Percentiles rank a stretch among this genome's conserved stretches.
Evolutionary conservation across 2,329 filamentous ascomycete species (phyloP).

Genomic region (Fusarium brachygibbosum): DNA sequence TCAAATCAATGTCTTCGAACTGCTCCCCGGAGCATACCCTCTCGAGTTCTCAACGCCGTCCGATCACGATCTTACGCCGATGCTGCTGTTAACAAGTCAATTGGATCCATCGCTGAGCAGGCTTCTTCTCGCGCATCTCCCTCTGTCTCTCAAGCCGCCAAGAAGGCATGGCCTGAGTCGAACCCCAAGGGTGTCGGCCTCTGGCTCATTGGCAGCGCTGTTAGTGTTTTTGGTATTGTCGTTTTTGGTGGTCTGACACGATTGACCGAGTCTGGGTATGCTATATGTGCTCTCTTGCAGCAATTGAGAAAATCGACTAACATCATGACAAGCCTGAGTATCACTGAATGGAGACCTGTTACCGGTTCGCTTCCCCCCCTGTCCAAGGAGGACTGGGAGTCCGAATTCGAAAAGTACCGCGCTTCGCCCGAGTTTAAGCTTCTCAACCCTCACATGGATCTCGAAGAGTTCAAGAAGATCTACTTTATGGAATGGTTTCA

Average conservation of each 20-base stretch:
- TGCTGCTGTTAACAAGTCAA: conserved; percentile 50
- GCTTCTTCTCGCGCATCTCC: conserved; percentile 44
- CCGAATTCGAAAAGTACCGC: conserved; percentile 93
- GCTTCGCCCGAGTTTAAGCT: conserved; percentile 92
- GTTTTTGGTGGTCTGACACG: conserved; percentile 94
- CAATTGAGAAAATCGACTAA: conserved; percentile 10
- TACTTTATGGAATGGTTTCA: conserved; percentile 99
- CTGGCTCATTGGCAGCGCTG: conserved; percentile 92
- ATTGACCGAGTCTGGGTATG: conserved; percentile 94
- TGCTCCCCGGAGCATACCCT: conserved; percentile 52
- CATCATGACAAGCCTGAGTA: conserved; percentile 80
- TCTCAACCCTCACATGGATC: conserved; percentile 91
- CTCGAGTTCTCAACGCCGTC: conserved; percentile 57
- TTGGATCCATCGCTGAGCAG: conserved; percentile 48
- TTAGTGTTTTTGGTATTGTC: conserved; percentile 96
- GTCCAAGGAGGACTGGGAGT: conserved; percentile 85
- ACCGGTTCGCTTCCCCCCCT: conserved; percentile 91
- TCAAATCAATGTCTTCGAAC: conserved; percentile 65
- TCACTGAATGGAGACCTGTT: conserved; percentile 98
- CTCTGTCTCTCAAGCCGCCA: conserved; percentile 46
- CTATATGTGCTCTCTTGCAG: neutral
- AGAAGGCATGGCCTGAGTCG: conserved; percentile 68
- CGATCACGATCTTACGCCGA: conserved; percentile 58
- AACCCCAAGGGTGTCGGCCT: conserved; percentile 85
- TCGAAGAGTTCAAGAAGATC: conserved; percentile 97